Conservation (phyloP, 768 basidiomycete species). For the Coprinellus aureogranulatus region DNA sequence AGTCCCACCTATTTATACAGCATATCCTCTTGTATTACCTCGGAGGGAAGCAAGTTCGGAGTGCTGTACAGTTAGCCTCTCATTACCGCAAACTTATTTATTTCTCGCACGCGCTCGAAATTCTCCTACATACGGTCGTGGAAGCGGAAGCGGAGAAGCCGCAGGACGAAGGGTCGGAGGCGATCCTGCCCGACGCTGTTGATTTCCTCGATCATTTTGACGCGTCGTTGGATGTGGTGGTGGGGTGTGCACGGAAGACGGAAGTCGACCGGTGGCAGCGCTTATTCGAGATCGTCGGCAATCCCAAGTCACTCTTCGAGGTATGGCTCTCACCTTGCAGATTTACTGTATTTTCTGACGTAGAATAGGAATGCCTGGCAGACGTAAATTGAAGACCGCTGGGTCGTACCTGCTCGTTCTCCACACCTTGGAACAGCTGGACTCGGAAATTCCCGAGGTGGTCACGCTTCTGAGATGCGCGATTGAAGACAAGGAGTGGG, state of each 20-base stretch:
- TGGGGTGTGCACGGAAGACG: slow-evolving; percentile 94
- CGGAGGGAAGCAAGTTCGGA: slow-evolving; percentile 55
- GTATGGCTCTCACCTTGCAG: slow-evolving; percentile 34
- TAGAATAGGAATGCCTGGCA: slow-evolving; percentile 65
- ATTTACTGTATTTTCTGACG: slow-evolving; percentile 1
- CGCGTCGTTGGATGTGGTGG: slow-evolving; percentile 86
- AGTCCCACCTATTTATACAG: slow-evolving; percentile 94
- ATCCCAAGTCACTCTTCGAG: slow-evolving; percentile 89
- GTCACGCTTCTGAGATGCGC: slow-evolving; percentile 77
- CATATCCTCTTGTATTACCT: slow-evolving; percentile 86
- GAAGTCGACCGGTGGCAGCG: slow-evolving; percentile 89
- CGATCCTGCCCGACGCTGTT: slow-evolving; percentile 63
- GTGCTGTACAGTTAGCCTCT: slow-evolving; percentile 82
- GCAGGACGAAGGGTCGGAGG: slow-evolving; percentile 23
- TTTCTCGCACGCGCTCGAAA: slow-evolving; percentile 91
- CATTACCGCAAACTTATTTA: slow-evolving; percentile 88
- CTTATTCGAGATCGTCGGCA: slow-evolving; percentile 87
- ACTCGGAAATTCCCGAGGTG: slow-evolving; percentile 76
- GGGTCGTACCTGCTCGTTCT: slow-evolving; percentile 90
- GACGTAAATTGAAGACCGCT: slow-evolving; percentile 79
- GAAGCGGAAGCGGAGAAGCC: slow-evolving; percentile 67
- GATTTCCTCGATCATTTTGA: slow-evolving; percentile 96
- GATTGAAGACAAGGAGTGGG: slow-evolving; percentile 77
- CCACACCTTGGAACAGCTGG: slow-evolving; percentile 88
- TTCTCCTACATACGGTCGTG: slow-evolving; percentile 88